Evolutionary conservation across 1,139 yeast species (phyloP).

Genomic region (Geotrichum restrictum): DNA sequence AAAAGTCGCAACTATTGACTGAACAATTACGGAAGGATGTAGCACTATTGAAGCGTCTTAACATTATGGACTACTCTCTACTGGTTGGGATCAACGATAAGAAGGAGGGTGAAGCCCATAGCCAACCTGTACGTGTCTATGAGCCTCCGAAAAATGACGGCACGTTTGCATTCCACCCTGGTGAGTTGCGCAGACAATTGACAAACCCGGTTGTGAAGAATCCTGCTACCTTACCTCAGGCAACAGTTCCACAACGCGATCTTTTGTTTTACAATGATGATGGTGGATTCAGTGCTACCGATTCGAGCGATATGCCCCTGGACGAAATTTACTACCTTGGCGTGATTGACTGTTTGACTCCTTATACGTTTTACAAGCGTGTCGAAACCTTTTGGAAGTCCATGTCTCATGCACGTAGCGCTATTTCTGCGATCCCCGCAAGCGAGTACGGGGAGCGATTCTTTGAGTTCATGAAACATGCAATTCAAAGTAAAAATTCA

Average conservation of each 20-base stretch:
- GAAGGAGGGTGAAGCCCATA: conserved; percentile 49
- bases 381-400: conserved; percentile 85
- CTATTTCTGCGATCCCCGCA: conserved; percentile 88
- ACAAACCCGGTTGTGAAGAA: conserved; percentile 39
- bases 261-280: conserved; percentile 70
- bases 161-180: conserved; percentile 35
- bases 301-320: conserved; percentile 57
- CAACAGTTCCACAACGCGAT: conserved; percentile 31
- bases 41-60: conserved; percentile 59
- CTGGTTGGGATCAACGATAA: conserved; percentile 83
- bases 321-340: conserved; percentile 82
- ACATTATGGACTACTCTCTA: conserved; percentile 93
- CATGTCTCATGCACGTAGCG: conserved; percentile 59
- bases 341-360: conserved; percentile 87
- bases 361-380: conserved; percentile 69
- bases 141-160: conserved; percentile 34
- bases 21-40: conserved; percentile 78
- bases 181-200: conserved; percentile 37
- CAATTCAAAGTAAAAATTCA: conserved; percentile 17
- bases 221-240: conserved; percentile 35
- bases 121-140: conserved; percentile 40
- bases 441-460: conserved; percentile 85
- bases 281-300: conserved; percentile 81
- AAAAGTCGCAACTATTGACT: conserved; percentile 55
- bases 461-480: conserved; percentile 57